Base-by-base conservation (phyloP, 495 filamentous ascomycete genomes). In the Glarea lozoyensis region DNA sequence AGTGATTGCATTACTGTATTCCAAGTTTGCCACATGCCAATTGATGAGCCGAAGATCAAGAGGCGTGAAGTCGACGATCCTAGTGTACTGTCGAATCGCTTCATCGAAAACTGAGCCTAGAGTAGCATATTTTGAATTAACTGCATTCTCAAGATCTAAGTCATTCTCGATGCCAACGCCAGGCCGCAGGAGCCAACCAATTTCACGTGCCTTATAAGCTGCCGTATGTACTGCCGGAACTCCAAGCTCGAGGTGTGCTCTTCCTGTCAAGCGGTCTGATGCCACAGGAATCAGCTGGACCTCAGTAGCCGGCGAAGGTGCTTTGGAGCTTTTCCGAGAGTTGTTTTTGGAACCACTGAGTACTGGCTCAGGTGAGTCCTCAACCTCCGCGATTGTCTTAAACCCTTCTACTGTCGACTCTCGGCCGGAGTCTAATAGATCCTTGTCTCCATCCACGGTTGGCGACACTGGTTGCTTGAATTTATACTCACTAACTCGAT, bases 11-110 rank as follows among this genome's bases (percentile, higher is more conserved):
- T 96, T 97, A 35, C 90, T 89, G 55, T 99, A 99, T 57, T 99
- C 92, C 21, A 97, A 70, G 55, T 99, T 99, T 45, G 93, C 92
- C 59, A 95, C 81, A 63, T 99, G 93, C 92, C 92, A 99, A 55
- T 97, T 99, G 52, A 96, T 71, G 23, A 97, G 69, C 35, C 92
- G 74, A 63, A 94, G 79, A 52, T 96, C 92, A 55, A 84, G 84
- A 0, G 88, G 76, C 0, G 78, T 86, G 20, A 99, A 64, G 34
- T 92, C 81, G 15, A 96, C 72, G 42, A 97, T 72, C 30, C 73
- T 73, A 47, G 84, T 81, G 60, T 95, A 98, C 54, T 97, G 88
- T 16, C 71, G 72, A 40, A 96, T 78, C 13, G 88, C 86, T 42
- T 86, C 83, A 52, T 98, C 86, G 73, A 94, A 86, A 2, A 88